A percentile compares a stretch with the other conserved stretches of the same genome.
Conservation (phyloP, 1,139 yeast genomes). For the Yamadazyma atmosphaerica region DNA sequence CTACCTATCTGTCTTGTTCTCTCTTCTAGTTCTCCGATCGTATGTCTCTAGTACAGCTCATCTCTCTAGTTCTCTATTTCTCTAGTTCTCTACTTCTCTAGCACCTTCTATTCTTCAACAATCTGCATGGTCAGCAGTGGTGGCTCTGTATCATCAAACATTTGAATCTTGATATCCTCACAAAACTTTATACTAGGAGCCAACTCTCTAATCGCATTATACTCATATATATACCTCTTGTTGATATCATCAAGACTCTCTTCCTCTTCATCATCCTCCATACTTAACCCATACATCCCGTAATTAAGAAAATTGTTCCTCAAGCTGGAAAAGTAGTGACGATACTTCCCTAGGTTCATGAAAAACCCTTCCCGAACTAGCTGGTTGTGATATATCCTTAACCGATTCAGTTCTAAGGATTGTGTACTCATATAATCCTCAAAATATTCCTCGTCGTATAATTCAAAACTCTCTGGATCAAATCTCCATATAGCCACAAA, state of each 20-base stretch:
- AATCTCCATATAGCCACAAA: conserved; percentile 14
- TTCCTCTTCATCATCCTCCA: not conserved
- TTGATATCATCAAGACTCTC: not conserved
- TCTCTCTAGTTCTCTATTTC: too few relatives aligned
- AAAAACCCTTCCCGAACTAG: conserved; percentile 5
- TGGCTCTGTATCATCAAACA: not conserved
- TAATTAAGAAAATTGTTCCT: not conserved
- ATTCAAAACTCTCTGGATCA: conserved; percentile 10
- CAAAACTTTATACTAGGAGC: not conserved
- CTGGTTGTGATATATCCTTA: conserved; percentile 2
- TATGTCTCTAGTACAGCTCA: too few relatives aligned
- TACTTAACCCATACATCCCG: not conserved
- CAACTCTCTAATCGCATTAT: too few relatives aligned
- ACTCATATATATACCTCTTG: not conserved
- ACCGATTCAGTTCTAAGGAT: too few relatives aligned
- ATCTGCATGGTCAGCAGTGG: too few relatives aligned
- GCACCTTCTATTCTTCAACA: too few relatives aligned
- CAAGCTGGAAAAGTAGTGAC: conserved; percentile 5
- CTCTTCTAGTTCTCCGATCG: too few relatives aligned
- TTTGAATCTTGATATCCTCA: not conserved
- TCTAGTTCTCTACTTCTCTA: too few relatives aligned
- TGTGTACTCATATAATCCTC: conserved; percentile 3
- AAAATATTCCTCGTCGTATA: conserved; percentile 10
- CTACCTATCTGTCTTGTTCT: too few relatives aligned
- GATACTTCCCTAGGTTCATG: conserved; percentile 12